phyloP scores from a whole-genome alignment of 169 alveolate genomes.

The Eimeria sp. region DNA sequence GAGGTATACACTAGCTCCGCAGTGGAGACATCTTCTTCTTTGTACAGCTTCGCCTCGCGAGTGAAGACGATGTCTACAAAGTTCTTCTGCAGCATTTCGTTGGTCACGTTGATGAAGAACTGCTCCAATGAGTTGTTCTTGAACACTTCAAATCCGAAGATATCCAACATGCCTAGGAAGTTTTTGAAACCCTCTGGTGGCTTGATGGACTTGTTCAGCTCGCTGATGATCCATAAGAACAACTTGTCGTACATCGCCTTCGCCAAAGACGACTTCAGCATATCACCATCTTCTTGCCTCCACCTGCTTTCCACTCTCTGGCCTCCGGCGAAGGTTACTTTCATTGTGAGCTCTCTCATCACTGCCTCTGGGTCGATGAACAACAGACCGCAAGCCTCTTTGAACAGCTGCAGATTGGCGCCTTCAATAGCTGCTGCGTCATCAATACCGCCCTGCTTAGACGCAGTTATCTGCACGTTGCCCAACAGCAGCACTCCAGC shows the following conservation, averaged over 20 bases:
- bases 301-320: conserved; percentile 92
- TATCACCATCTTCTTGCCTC: conserved; percentile 93
- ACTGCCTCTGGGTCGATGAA: conserved; percentile 89
- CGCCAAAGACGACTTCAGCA: conserved; percentile 94
- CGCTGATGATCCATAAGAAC: conserved; percentile 97
- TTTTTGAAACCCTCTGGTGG: conserved; percentile 92
- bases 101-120: conserved; percentile 98
- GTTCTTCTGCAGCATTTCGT: conserved; percentile 98
- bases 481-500: conserved; percentile 96
- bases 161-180: conserved; percentile 96
- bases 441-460: conserved; percentile 91
- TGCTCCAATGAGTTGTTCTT: conserved; percentile 98
- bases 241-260: conserved; percentile 98
- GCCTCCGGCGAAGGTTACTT: conserved; percentile 92
- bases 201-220: conserved; percentile 96
- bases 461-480: conserved; percentile 95
- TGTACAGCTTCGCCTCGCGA: conserved; percentile 80
- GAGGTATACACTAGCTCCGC: conserved; percentile 82
- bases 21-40: conserved; percentile 82
- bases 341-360: conserved; percentile 89
- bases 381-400: conserved; percentile 91
- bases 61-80: conserved; percentile 91
- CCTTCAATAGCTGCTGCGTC: conserved; percentile 94
- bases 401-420: conserved; percentile 86
- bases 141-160: conserved; percentile 99